Percentiles rank a stretch among this genome's conserved stretches.
These are phyloP conservation scores for Lachnellula suecica DNA, from an alignment of 2,329 filamentous ascomycete genomes.

Conservation along the genomic window DNA sequence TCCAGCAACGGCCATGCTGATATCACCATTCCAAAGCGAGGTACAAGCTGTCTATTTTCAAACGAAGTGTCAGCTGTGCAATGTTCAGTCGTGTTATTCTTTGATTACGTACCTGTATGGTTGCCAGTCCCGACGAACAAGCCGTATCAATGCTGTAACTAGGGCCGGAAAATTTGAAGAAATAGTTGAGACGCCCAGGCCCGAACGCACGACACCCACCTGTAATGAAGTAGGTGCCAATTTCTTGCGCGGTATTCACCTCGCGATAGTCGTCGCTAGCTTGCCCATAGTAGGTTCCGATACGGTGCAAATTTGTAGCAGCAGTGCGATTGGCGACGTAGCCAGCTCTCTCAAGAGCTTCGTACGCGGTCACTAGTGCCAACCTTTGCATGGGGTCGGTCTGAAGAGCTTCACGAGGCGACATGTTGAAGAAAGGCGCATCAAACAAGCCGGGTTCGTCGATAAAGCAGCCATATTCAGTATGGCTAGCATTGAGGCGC, in stretches of 20 bases:
- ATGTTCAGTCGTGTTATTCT: background rate
- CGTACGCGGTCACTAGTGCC: conserved; percentile 68
- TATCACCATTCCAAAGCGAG: conserved; percentile 19
- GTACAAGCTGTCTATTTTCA: conserved; percentile 15
- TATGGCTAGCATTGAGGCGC: conserved; percentile 72
- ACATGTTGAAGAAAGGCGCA: conserved; percentile 82
- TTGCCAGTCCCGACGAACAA: conserved; percentile 36
- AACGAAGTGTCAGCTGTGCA: background rate
- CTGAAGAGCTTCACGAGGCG: conserved; percentile 73
- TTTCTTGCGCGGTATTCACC: conserved; percentile 14
- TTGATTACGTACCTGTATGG: conserved; percentile 18
- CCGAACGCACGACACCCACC: conserved; percentile 23
- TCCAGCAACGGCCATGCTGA: conserved; percentile 20
- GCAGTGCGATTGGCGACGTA: conserved; percentile 47
- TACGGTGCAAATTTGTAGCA: conserved; percentile 38
- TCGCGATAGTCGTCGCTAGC: conserved; percentile 22
- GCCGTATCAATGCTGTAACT: conserved; percentile 37
- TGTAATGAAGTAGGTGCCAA: conserved; percentile 21
- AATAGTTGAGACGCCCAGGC: conserved; percentile 34
- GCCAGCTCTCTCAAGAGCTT: conserved; percentile 76
- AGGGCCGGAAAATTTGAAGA: conserved; percentile 40
- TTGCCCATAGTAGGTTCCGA: conserved; percentile 23
- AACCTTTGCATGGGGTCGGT: conserved; percentile 75
- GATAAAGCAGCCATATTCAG: conserved; percentile 68
- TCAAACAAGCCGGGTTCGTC: conserved; percentile 75